phyloP scores from a whole-genome alignment of 2,329 filamentous ascomycete genomes.

The Penicillium griseofulvum region DNA sequence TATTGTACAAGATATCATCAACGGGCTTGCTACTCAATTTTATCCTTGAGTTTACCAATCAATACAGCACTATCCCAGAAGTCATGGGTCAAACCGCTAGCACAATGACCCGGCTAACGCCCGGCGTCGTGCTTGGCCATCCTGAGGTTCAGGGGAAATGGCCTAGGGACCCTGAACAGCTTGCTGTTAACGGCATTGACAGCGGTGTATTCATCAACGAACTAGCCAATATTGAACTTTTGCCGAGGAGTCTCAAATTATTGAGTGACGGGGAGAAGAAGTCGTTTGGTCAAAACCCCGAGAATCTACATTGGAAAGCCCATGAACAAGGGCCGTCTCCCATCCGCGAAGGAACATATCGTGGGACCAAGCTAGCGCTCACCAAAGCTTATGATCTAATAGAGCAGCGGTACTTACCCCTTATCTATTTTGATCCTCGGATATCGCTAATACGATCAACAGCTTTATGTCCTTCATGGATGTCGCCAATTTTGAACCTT shows the following conservation, averaged over 20 bases:
- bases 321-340: background rate
- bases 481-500: constrained; percentile 1
- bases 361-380: background rate
- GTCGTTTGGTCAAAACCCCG: background rate
- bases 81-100: background rate
- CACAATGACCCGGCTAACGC: background rate
- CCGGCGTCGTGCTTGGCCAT: background rate
- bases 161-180: background rate
- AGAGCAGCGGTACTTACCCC: background rate
- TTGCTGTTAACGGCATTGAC: constrained; percentile 5
- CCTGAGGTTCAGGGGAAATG: background rate
- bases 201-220: constrained; percentile 10
- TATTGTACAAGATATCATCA: too few relatives aligned
- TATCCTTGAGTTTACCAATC: constrained; percentile 10
- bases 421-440: background rate
- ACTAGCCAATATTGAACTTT: background rate
- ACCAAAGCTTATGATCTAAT: background rate
- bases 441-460: background rate
- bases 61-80: background rate
- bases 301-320: background rate
- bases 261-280: background rate
- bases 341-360: background rate
- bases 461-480: constrained; percentile 7
- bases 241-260: background rate
- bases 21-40: background rate